Base-by-base conservation (phyloP, 2,329 filamentous ascomycete genomes). In the Chaetomium sp. region DNA sequence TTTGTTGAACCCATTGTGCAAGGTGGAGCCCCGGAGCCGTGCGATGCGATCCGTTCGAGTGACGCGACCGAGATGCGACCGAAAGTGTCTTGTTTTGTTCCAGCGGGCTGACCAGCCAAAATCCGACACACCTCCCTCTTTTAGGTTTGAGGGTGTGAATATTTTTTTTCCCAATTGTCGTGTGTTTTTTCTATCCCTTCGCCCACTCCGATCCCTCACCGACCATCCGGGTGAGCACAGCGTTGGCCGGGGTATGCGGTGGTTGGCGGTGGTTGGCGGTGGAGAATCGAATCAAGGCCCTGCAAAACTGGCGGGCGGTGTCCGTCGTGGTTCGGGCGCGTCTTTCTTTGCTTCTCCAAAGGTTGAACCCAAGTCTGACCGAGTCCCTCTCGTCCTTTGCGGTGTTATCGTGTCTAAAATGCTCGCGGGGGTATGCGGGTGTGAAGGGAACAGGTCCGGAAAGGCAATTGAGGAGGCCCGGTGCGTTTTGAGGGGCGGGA, bases 1-100 rank as follows among this genome's bases (percentile, higher is more conserved):
- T 79, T 74, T 60, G 80, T 84, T 59, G 79, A 81, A 63, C 80
- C 80, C 80, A 84, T 84, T 68, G 69, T 71, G 62, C 49, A 56
- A 53, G 53, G 55, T 55, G 54, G 48, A 41, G 49, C 60, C 57
- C 46, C 48, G 54, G 38, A 47, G 40, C 55, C 52, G 46, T 53
- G 48, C 37, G 46, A 6, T 47, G 45, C 33, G 49, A 44, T 47
- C 34, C 33, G 41, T 55, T 60, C 12, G 45, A 55, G 52, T 38
- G 49, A 50, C 38, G 49, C 56, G 52, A 53, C 53, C 55, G 53
- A 50, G 51, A 56, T 60, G 37, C 52, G 52, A 52, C 49, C 35
- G 45, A 48, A 45, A 36, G 35, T 32, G 38, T 14, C 14, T 54
- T 41, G 9, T 35, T 27, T 27, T 27, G 19, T 27, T 27, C 19